Conservation (phyloP, 192 early-diverging fungal genomes). For the Backusella morwellensis region DNA sequence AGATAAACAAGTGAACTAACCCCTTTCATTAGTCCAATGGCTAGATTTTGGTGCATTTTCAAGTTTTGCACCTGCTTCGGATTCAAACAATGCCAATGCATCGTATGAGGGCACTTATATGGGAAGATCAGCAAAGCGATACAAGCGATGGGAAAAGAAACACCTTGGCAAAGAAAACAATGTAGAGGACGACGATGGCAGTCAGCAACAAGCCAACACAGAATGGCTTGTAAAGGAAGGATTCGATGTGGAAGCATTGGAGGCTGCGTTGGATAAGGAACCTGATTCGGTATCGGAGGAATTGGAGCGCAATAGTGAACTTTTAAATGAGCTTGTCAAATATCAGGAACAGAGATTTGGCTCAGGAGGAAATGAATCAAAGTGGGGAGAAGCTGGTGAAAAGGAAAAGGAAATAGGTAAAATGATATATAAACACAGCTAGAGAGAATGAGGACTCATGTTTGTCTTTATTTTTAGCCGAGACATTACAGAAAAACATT, state of each 20-base stretch:
- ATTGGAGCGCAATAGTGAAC: conserved; percentile 39
- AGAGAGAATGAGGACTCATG: neutral
- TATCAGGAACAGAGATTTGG: conserved; percentile 49
- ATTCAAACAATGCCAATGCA: conserved; percentile 46
- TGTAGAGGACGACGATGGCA: neutral
- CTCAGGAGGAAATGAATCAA: conserved; percentile 22
- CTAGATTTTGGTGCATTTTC: conserved; percentile 47
- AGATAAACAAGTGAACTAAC: neutral
- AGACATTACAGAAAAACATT: conserved; percentile 32
- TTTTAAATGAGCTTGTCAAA: conserved; percentile 37
- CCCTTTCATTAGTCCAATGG: conserved; percentile 40
- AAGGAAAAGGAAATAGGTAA: conserved; percentile 47
- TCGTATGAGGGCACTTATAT: conserved; percentile 43
- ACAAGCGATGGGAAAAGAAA: conserved; percentile 16
- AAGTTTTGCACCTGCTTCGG: conserved; percentile 51
- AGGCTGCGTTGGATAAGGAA: conserved; percentile 17
- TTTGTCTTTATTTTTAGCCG: conserved; percentile 20
- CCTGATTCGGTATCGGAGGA: conserved; percentile 15
- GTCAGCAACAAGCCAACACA: conserved; percentile 6
- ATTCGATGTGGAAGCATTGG: conserved; percentile 22
- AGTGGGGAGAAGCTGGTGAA: conserved; percentile 7
- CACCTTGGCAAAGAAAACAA: neutral
- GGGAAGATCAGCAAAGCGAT: conserved; percentile 26
- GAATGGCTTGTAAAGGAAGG: conserved; percentile 29
- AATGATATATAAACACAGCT: neutral